phyloP scores from a whole-genome alignment of 257 asterid genomes.

The Schizonepeta tenuifolia region DNA sequence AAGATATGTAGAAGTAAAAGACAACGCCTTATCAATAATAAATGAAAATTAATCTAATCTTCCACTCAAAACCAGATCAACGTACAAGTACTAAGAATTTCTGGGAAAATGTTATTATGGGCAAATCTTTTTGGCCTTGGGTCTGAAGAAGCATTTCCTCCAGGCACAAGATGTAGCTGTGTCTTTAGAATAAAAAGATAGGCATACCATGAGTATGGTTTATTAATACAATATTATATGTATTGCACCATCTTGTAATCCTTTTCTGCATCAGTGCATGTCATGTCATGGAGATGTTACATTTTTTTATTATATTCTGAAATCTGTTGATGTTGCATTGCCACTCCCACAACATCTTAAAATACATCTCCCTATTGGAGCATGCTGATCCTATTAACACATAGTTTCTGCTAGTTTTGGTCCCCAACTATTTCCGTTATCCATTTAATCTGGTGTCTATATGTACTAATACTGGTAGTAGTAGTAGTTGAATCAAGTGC shows the following conservation, averaged over 20 bases:
- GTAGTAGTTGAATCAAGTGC: slow-evolving; percentile 58
- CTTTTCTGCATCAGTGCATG: not conserved
- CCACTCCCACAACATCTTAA: not conserved
- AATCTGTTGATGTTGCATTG: not conserved
- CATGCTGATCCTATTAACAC: not conserved
- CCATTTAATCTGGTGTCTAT: slow-evolving; percentile 26
- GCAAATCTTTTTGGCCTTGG: not conserved
- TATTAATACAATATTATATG: not conserved
- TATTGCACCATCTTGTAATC: not conserved
- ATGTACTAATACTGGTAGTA: slow-evolving; percentile 30
- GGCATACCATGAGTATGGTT: not conserved
- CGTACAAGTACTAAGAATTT: not conserved
- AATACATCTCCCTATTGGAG: not conserved
- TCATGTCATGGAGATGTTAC: not conserved
- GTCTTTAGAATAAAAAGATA: not conserved
- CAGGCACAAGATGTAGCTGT: not conserved
- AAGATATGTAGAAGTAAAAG: not conserved
- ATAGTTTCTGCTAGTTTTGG: not conserved
- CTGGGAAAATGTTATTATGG: not conserved
- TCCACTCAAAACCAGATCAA: not conserved
- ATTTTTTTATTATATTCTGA: not conserved
- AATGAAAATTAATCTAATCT: not conserved
- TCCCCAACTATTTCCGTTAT: not conserved
- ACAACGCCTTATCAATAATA: not conserved
- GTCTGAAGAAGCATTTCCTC: not conserved